These are phyloP conservation scores for Plantago major DNA, from an alignment of 257 asterid species.

Conservation along the genomic window DNA sequence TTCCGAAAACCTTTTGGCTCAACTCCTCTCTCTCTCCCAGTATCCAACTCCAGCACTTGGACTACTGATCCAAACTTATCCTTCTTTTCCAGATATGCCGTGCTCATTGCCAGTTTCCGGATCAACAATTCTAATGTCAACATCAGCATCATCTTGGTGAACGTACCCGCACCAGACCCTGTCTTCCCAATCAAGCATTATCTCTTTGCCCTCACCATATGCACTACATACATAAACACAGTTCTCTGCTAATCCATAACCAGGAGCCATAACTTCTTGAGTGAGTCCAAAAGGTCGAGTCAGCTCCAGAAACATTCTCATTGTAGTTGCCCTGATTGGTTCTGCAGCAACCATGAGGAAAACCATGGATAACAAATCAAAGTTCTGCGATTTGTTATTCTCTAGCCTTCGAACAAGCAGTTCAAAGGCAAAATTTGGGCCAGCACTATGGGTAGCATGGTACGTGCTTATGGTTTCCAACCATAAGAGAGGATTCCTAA, in stretches of 20 bases:
- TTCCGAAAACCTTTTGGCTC: constrained; percentile 40
- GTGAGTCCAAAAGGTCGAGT: constrained; percentile 51
- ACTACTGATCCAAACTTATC: constrained; percentile 70
- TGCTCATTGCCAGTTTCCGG: constrained; percentile 40
- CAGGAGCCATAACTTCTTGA: constrained; percentile 56
- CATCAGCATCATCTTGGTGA: constrained; percentile 27
- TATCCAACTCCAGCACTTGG: constrained; percentile 60
- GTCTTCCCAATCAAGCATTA: constrained; percentile 60
- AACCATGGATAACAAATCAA: constrained; percentile 46
- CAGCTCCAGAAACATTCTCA: constrained; percentile 49
- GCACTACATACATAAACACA: constrained; percentile 68
- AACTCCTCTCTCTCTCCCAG: constrained; percentile 51
- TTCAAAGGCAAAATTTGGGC: constrained; percentile 63
- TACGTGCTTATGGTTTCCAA: constrained; percentile 43
- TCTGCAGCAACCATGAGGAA: constrained; percentile 77
- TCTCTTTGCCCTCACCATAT: constrained; percentile 48
- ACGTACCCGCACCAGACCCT: constrained; percentile 58
- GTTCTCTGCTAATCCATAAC: constrained; percentile 75
- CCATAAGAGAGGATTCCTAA: constrained; percentile 57
- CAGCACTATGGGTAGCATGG: constrained; percentile 72
- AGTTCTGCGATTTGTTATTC: constrained; percentile 25
- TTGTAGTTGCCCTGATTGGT: constrained; percentile 46
- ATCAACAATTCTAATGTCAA: constrained; percentile 47
- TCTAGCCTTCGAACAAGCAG: constrained; percentile 50
- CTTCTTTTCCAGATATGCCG: constrained; percentile 40